Evolutionary conservation across 257 asterid species (phyloP).

Genomic region (Nemophila menziesii): DNA sequence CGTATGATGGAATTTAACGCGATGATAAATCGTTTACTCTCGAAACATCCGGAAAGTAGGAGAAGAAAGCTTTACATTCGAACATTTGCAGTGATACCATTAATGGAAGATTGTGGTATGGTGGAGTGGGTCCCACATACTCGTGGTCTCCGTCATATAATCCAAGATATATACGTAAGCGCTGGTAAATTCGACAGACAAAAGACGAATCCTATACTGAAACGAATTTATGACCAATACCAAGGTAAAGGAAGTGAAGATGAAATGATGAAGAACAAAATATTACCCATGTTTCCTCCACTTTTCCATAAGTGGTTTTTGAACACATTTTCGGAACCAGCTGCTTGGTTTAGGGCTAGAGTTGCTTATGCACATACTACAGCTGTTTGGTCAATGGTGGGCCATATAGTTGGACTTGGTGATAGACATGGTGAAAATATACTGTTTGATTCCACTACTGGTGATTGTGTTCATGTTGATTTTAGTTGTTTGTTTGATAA

Average conservation of each 20-base stretch:
- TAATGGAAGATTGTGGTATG: conserved; percentile 98
- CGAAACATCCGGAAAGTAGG: conserved; percentile 87
- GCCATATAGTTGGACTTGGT: conserved; percentile 98
- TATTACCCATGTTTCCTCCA: conserved; percentile 95
- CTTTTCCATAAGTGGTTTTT: conserved; percentile 89
- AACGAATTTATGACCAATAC: conserved; percentile 83
- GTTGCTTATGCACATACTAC: conserved; percentile 87
- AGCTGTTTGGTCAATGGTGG: conserved; percentile 99
- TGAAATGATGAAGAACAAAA: conserved; percentile 71
- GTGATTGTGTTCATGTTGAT: conserved; percentile 97
- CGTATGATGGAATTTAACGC: conserved; percentile 99
- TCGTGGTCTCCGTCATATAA: conserved; percentile 86
- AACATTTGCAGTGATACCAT: conserved; percentile 89
- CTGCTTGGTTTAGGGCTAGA: conserved; percentile 98
- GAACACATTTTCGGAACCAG: conserved; percentile 94
- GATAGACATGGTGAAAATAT: conserved; percentile 98
- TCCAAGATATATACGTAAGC: conserved; percentile 85
- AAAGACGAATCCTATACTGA: conserved; percentile 81
- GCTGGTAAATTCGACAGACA: conserved; percentile 86
- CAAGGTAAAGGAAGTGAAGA: conserved; percentile 77
- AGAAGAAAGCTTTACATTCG: conserved; percentile 92
- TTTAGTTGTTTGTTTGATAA: conserved; percentile 97
- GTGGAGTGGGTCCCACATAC: conserved; percentile 99
- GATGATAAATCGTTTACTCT: conserved; percentile 83
- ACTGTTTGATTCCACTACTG: conserved; percentile 90